Evolutionary conservation across 768 basidiomycete species (phyloP).

Genomic region (Tylopilus sp.): DNA sequence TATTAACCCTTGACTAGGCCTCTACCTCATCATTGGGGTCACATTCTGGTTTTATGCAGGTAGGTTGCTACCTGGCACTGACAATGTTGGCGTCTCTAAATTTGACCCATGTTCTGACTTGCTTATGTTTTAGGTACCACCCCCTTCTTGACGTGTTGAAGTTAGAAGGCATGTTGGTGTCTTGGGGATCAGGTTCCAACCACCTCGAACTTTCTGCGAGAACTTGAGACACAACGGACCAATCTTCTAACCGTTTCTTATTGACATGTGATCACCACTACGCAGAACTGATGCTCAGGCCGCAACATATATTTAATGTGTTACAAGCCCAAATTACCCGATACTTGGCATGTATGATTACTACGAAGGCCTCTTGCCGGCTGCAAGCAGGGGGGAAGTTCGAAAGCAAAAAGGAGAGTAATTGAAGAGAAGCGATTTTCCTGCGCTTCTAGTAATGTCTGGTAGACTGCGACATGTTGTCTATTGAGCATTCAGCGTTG

Average conservation of each 20-base stretch:
- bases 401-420: not conserved
- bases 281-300: too few species aligned
- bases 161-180: too few species aligned
- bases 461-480: not conserved
- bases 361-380: not conserved
- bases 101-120: too few species aligned
- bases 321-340: not conserved
- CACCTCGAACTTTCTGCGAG: too few species aligned
- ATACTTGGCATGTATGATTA: not conserved
- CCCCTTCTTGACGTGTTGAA: too few species aligned
- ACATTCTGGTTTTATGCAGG: conserved; percentile 54
- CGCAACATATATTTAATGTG: not conserved
- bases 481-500: not conserved
- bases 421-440: too few species aligned
- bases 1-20: conserved; percentile 14
- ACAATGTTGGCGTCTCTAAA: not conserved
- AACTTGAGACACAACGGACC: not conserved
- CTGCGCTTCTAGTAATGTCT: not conserved
- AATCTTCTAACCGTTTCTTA: not conserved
- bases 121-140: too few species aligned
- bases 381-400: not conserved
- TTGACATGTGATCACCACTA: too few species aligned
- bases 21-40: conserved; percentile 56
- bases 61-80: conserved; percentile 15
- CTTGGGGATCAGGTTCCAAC: too few species aligned